Percentiles rank a stretch among this genome's conserved stretches.
Evolutionary conservation across 106 monocot species (phyloP).

Genomic region (Triglochin maritima): DNA sequence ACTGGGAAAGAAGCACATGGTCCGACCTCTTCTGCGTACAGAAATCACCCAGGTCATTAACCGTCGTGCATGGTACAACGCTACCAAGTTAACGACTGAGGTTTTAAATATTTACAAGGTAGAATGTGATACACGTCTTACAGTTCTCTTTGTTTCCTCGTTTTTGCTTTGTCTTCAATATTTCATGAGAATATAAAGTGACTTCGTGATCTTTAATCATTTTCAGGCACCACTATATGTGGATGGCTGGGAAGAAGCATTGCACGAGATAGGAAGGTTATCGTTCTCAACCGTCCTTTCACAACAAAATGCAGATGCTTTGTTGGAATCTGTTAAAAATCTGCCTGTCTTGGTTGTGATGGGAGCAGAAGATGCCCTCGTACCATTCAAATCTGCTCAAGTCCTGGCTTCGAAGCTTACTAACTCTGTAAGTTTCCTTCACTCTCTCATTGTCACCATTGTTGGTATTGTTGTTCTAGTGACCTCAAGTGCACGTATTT

Average conservation of each 20-base stretch:
- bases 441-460: background rate
- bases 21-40: conserved; percentile 77
- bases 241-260: conserved; percentile 95
- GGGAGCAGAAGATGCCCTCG: conserved; percentile 80
- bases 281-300: conserved; percentile 78
- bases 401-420: conserved; percentile 63
- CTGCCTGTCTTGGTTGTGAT: conserved; percentile 64
- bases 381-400: conserved; percentile 66
- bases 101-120: conserved; percentile 82
- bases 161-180: background rate
- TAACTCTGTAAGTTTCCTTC: conserved; percentile 63
- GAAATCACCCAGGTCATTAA: conserved; percentile 92
- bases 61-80: conserved; percentile 79
- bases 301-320: conserved; percentile 38
- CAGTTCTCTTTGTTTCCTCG: too few species aligned
- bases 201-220: background rate
- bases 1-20: conserved; percentile 86
- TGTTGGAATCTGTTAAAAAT: conserved; percentile 54
- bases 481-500: background rate
- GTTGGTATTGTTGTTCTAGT: background rate
- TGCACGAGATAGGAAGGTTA: conserved; percentile 81
- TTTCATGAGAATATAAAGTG: background rate
- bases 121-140: background rate
- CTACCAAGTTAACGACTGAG: conserved; percentile 65
- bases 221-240: conserved; percentile 60